Evolutionary conservation across 2,329 filamentous ascomycete genomes (phyloP).

Genomic region (Fusarium palustre): DNA sequence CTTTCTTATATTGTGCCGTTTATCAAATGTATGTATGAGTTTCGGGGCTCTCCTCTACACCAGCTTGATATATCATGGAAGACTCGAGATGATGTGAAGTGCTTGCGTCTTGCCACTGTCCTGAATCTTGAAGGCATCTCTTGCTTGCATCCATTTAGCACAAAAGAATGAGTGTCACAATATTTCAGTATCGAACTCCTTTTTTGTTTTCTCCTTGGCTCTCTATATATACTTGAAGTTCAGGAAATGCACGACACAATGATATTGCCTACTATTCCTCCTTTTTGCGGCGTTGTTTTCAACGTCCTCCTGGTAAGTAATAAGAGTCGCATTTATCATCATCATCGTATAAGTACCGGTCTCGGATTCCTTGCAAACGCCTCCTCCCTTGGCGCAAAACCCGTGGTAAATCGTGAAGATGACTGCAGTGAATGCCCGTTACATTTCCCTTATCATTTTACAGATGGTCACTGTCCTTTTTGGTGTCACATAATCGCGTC

Average conservation of each 20-base stretch:
- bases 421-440: constrained; percentile 24
- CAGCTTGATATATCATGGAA: neutral
- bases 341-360: constrained; percentile 35
- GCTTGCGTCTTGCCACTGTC: neutral
- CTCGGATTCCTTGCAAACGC: constrained; percentile 12
- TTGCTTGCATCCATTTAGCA: neutral
- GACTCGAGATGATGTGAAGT: neutral
- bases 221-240: constrained; percentile 40
- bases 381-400: constrained; percentile 18
- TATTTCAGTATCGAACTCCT: constrained; percentile 19
- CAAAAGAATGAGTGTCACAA: neutral
- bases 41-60: neutral
- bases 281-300: constrained; percentile 24
- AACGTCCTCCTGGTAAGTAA: constrained; percentile 25
- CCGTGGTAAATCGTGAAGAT: constrained; percentile 32
- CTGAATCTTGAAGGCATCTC: neutral
- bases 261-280: constrained; percentile 35
- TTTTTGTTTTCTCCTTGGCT: constrained; percentile 31
- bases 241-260: constrained; percentile 37
- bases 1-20: neutral
- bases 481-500: constrained; percentile 11
- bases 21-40: neutral
- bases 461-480: constrained; percentile 14
- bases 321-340: constrained; percentile 32
- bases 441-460: constrained; percentile 28